These are phyloP conservation scores for Debaryomycetaceae sp. DNA, from an alignment of 1,139 yeast genomes.

Conservation along the genomic window DNA sequence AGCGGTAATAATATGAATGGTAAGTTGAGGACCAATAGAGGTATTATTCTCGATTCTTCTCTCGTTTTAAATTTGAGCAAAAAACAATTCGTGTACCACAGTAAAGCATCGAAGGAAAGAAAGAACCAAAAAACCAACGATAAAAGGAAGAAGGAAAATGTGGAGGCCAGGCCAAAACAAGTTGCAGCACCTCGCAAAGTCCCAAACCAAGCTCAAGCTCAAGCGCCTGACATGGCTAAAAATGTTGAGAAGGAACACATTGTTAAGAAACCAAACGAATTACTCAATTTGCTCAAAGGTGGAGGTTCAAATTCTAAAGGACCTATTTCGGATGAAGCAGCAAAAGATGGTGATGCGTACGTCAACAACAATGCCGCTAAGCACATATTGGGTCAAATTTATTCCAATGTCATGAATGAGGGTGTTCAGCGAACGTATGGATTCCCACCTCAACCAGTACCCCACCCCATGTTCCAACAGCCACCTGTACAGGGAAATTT, in stretches of 20 bases:
- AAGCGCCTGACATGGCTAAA: constrained; percentile 6
- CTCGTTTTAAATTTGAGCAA: constrained; percentile 73
- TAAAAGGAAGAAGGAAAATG: constrained; percentile 13
- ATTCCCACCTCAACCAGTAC: constrained; percentile 22
- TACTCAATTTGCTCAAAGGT: constrained; percentile 35
- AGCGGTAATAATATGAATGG: constrained; percentile 84
- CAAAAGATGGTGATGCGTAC: constrained; percentile 14
- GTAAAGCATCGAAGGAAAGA: constrained; percentile 56
- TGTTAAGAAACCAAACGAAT: constrained; percentile 24
- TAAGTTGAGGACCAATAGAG: constrained; percentile 73
- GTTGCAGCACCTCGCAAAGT: constrained; percentile 19
- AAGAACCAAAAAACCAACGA: constrained; percentile 22
- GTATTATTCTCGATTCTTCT: constrained; percentile 78
- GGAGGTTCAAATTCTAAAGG: not conserved
- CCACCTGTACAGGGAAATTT: constrained; percentile 3
- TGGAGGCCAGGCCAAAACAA: constrained; percentile 15
- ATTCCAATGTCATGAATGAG: constrained; percentile 41
- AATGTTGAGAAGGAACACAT: constrained; percentile 3
- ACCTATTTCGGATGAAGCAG: constrained; percentile 9
- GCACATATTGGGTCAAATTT: constrained; percentile 48
- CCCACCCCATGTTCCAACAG: constrained; percentile 15
- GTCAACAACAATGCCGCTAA: constrained; percentile 41
- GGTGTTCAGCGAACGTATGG: constrained; percentile 25
- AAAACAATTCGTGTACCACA: constrained; percentile 73
- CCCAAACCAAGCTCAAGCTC: constrained; percentile 8